These are phyloP conservation scores for Orbilia blumenaviensis DNA, from an alignment of 2,329 filamentous ascomycete genomes.

Conservation along the genomic window DNA sequence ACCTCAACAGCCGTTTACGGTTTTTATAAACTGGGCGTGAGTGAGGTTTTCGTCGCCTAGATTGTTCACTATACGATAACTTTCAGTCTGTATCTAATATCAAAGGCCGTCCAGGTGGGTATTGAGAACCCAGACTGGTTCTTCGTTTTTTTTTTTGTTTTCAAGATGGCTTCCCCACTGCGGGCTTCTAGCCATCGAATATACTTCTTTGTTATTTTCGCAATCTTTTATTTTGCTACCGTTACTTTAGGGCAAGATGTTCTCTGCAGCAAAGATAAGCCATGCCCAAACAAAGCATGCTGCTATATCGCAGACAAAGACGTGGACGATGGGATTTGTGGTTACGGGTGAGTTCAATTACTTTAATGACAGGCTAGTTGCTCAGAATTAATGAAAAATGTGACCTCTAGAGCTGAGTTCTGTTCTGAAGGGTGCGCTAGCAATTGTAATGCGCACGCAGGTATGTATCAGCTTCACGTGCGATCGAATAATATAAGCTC, in stretches of 20 bases:
- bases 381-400: background rate
- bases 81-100: background rate
- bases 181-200: background rate
- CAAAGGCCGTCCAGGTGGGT: background rate
- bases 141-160: background rate
- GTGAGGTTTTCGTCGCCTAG: background rate
- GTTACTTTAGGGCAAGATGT: background rate
- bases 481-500: background rate
- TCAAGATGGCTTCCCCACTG: background rate
- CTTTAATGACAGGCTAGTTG: background rate
- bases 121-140: background rate
- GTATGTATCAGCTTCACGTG: background rate
- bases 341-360: constrained; percentile 4
- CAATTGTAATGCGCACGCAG: constrained; percentile 5
- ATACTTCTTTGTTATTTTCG: background rate
- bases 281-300: constrained; percentile 18
- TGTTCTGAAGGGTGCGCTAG: background rate
- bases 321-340: constrained; percentile 13
- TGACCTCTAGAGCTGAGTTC: constrained; percentile 13
- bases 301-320: constrained; percentile 8
- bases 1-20: background rate
- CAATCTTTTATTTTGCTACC: background rate
- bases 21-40: background rate
- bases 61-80: background rate
- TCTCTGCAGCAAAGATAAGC: constrained; percentile 10